Evolutionary conservation across 1,284 basidiomycete genomes (phyloP), one percentile per base, ranked within the genome.

Genomic region (Trichosporon asahii): DNA sequence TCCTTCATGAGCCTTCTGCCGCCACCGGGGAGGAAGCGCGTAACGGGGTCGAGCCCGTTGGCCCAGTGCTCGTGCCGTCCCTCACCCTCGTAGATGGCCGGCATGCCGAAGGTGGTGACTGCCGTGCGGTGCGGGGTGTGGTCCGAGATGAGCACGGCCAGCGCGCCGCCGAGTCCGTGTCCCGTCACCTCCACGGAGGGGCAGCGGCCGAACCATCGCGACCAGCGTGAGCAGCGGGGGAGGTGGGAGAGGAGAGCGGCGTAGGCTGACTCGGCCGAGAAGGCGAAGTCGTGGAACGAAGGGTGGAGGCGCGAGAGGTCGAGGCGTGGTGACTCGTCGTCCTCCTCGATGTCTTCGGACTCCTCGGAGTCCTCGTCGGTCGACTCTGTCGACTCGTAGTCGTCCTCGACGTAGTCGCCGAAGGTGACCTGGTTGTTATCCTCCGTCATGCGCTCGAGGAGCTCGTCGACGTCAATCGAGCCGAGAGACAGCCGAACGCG

Each of bases 161-260:
- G 66, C 12, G 71, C 70, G 31, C 73, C 72, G 14, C 78, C 78
- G 46, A 78, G 67, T 31, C 78, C 78, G 67, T 79, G 78, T 8
- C 78, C 78, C 27, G 76, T 70, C 29, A 79, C 73, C 46, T 78
- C 73, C 37, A 79, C 27, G 15, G 3, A 21, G 27, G 15, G 29
- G 29, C 57, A 61, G 15, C 57, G 57, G 27, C 29, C 29, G 18
- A 61, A 9, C 15, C 14, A 61, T 12, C 27, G 18, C 29, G 18
- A 18, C 57, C 57, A 61, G 57, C 57, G 29, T 5, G 27, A 18
- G 29, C 57, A 61, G 2, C 29, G 14, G 18, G 57, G 18, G 18
- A 33, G 29, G 57, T 61, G 27, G 4, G 29, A 4, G 12, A 31
- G 18, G 6, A 61, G 57, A 2, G 57, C 57, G 15, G 57, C 57